Base-by-base conservation (phyloP, 108 stramenopile genomes). In the Cyclotella atomus region DNA sequence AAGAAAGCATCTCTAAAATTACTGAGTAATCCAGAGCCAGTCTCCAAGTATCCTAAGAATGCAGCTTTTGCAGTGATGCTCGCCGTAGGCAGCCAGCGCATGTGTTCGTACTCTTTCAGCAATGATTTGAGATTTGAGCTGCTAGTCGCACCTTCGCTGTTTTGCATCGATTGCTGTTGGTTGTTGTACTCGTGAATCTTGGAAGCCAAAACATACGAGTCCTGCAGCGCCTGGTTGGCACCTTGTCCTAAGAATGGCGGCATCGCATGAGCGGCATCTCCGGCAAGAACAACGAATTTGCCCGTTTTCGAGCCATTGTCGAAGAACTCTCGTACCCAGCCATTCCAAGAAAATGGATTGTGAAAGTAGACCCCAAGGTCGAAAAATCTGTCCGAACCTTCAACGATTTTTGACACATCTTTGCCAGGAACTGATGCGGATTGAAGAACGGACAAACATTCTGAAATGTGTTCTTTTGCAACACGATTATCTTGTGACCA, bases 201-300 rank as follows among this genome's bases (percentile, higher is more conserved):
- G 5, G 67, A 64, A 10, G 91, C 89, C 67, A 95, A 59, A 33
- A 54, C 29, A 64, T 65, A 64, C 16, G 75, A 57, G 52, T 95
- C 96, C 83, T 96, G 95, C 57, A 98, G 85, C 3, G 96, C 98
- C 69, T 98, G 98, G 59, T 98, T 98, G 0, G 94, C 94, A 28
- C 98, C 98, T 84, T 98, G 98, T 23, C 98, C 98, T 20, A 97
- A 79, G 67, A 97, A 97, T 0, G 98, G 98, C 17, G 96, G 95
- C 92, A 96, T 95, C 27, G 97, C 96, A 76, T 98, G 98, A 1
- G 96, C 95, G 14, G 95, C 89, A 79, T 98, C 98, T 4, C 98
- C 98, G 8, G 85, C 67, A 25, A 97, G 75, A 15, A 90, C 84
- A 24, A 59, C 75, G 34, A 54, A 83, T 23, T 50, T 62, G 29